Conservation (phyloP, 495 filamentous ascomycete species). For the Entonaema liquescens region DNA sequence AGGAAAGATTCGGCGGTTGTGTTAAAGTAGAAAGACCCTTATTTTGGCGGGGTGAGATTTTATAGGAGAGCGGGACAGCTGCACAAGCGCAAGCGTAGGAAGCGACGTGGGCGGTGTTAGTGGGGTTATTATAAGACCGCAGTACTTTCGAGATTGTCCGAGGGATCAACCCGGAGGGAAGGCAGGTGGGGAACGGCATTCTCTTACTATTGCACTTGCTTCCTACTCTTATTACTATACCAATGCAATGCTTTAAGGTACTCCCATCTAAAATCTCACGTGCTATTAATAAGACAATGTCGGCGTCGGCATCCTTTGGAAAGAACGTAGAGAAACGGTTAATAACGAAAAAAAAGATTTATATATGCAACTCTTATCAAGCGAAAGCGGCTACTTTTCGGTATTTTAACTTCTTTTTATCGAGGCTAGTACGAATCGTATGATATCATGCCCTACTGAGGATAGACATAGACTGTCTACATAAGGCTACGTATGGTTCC, state of each 20-base stretch:
- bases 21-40: constrained; percentile 15
- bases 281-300: not conserved
- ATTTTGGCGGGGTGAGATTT: constrained; percentile 44
- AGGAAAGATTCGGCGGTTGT: constrained; percentile 10
- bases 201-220: too few species aligned
- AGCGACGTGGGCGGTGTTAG: constrained; percentile 8
- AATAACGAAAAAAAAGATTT: not conserved
- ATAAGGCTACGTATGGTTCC: constrained; percentile 18
- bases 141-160: constrained; percentile 41
- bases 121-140: constrained; percentile 39
- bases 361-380: not conserved
- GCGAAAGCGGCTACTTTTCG: not conserved
- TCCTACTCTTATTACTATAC: not conserved
- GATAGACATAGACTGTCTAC: not conserved
- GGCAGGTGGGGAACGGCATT: constrained; percentile 35
- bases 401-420: constrained; percentile 13
- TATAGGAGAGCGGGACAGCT: constrained; percentile 29
- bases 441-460: constrained; percentile 38
- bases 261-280: not conserved
- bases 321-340: not conserved
- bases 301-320: not conserved
- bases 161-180: constrained; percentile 35
- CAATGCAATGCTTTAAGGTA: too few species aligned
- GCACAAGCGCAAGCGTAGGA: constrained; percentile 9
- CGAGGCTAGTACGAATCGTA: constrained; percentile 23